Percentiles rank a stretch among this genome's conserved stretches.
Conservation (phyloP, 1,284 basidiomycete species). For the Puccinia hordei region DNA sequence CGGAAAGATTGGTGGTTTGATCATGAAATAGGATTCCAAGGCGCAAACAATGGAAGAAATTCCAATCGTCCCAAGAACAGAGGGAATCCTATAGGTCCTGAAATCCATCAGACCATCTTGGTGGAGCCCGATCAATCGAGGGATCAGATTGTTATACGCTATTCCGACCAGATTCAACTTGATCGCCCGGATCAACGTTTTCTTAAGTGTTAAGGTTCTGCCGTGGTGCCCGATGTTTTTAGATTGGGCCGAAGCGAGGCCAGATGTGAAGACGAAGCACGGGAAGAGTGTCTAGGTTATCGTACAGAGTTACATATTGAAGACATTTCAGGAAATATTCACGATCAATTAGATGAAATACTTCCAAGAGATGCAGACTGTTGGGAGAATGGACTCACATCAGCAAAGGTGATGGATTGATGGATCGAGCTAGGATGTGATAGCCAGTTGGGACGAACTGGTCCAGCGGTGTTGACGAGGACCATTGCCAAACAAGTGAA, state of each 20-base stretch:
- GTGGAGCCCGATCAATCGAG: slow-evolving; percentile 11
- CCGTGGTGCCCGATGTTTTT: not conserved
- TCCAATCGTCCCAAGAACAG: slow-evolving; percentile 34
- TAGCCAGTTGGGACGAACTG: slow-evolving; percentile 19
- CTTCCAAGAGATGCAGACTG: not conserved
- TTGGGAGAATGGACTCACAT: not conserved
- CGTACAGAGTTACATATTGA: too few relatives aligned
- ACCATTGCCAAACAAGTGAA: slow-evolving; percentile 37
- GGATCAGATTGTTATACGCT: slow-evolving; percentile 37
- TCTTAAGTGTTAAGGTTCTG: not conserved
- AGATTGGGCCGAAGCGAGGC: not conserved
- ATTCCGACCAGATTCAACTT: slow-evolving; percentile 34
- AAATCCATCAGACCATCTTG: not conserved
- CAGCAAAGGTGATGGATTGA: slow-evolving; percentile 45
- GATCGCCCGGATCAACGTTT: slow-evolving; percentile 1
- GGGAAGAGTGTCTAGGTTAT: slow-evolving; percentile 42
- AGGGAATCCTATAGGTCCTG: slow-evolving; percentile 37
- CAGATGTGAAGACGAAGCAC: slow-evolving; percentile 45
- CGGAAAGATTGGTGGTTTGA: slow-evolving; percentile 16
- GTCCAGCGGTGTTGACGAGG: slow-evolving; percentile 39
- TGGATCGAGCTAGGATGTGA: slow-evolving; percentile 13
- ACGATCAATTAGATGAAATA: not conserved
- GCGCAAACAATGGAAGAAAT: slow-evolving; percentile 4
- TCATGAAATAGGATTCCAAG: not conserved
- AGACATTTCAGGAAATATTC: not conserved